Evolutionary conservation across 2,329 filamentous ascomycete genomes (phyloP).

Genomic region (Coniella vitis): DNA sequence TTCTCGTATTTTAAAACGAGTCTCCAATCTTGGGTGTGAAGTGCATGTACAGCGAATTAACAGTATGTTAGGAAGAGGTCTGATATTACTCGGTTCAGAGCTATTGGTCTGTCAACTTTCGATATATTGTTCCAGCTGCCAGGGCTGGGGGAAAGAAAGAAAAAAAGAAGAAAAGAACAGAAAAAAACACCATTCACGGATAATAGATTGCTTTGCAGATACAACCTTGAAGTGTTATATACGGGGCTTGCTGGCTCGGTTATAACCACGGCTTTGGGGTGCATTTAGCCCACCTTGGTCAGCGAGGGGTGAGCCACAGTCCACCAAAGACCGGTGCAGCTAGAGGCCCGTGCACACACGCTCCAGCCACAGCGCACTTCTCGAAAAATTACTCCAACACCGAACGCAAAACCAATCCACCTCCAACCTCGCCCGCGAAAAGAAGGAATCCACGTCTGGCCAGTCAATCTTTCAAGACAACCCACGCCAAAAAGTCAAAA

Average conservation of each 20-base stretch:
- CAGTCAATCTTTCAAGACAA: constrained; percentile 16
- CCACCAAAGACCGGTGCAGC: not conserved
- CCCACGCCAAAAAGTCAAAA: constrained; percentile 39
- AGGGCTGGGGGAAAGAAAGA: too few species aligned
- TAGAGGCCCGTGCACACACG: not conserved
- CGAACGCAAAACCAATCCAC: constrained; percentile 6
- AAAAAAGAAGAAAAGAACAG: too few species aligned
- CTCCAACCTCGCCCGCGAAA: constrained; percentile 3
- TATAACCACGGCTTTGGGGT: not conserved
- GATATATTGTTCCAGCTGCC: too few species aligned
- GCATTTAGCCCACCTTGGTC: not conserved
- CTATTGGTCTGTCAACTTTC: too few species aligned
- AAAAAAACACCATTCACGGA: too few species aligned
- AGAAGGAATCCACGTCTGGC: constrained; percentile 15
- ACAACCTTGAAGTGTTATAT: too few species aligned
- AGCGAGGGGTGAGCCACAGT: not conserved
- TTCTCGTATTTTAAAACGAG: too few species aligned
- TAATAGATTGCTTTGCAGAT: too few species aligned
- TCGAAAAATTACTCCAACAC: constrained; percentile 4
- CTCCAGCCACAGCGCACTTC: constrained; percentile 4
- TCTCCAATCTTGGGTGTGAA: too few species aligned
- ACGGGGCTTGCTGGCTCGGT: not conserved
- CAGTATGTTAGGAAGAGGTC: too few species aligned
- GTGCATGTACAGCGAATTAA: too few species aligned
- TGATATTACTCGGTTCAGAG: too few species aligned